phyloP scores from a whole-genome alignment of 192 early-diverging fungal species.

The Radiomyces spectabilis region DNA sequence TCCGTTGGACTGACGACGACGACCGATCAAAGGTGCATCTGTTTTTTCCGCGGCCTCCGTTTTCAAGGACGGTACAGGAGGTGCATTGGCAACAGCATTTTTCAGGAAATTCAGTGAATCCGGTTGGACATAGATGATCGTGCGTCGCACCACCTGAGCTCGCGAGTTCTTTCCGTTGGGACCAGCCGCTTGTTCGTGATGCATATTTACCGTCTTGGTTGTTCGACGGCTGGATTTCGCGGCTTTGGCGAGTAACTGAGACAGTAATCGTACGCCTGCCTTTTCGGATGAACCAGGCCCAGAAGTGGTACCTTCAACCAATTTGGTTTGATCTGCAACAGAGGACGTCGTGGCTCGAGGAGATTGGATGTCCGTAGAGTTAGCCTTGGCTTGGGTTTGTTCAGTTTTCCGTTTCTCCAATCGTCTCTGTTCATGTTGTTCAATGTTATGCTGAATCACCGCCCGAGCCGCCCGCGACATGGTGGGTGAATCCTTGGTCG shows the following conservation, averaged over 20 bases:
- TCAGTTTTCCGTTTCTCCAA: not conserved
- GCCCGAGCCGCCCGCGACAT: slow-evolving; percentile 1
- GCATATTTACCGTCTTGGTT: slow-evolving; percentile 2
- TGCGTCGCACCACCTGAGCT: slow-evolving; percentile 12
- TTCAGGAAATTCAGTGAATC: not conserved
- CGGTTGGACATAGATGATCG: slow-evolving; percentile 19
- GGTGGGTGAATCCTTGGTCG: no score
- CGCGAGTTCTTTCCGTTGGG: not conserved
- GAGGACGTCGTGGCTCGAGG: not conserved
- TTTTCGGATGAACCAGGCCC: no score
- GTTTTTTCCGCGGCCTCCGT: not conserved
- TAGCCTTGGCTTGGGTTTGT: not conserved
- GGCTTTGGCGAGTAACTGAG: slow-evolving; percentile 5
- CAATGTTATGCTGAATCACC: not conserved
- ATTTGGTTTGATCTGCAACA: not conserved
- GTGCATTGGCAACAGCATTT: not conserved
- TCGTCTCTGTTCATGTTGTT: not conserved
- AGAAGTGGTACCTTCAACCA: not conserved
- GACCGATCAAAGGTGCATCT: no score
- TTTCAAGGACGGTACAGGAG: not conserved
- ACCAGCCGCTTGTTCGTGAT: no score
- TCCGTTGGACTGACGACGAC: not conserved
- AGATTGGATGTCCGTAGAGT: not conserved
- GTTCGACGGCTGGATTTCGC: not conserved
- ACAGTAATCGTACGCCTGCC: slow-evolving; percentile 8